Base-by-base conservation (phyloP, 2,329 filamentous ascomycete genomes). In the Aureobasidium sp. region DNA sequence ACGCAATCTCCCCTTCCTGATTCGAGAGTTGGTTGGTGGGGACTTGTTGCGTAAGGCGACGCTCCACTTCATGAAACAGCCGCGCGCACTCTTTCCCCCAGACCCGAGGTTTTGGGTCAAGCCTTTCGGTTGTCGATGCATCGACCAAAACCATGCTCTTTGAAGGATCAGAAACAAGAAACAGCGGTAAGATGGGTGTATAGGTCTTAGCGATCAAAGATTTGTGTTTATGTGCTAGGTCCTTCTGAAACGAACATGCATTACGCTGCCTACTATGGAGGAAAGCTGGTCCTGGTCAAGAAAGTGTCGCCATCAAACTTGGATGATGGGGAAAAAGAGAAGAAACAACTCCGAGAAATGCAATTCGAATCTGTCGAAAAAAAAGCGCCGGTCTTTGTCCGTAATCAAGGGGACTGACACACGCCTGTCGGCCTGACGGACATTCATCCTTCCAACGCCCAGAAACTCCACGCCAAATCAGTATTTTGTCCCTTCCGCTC, bases 391-490 rank as follows among this genome's bases (percentile, higher is more conserved):
- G 29, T 22, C 8, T 6, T 51, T 3, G 11, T 34, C 47, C 27
- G 34, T 34, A n/a, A 36, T 36, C 5, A 51, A 17, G 22, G 12
- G 47, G 15, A 51, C 29, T 44, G 22, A 31, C 8, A 55, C 37
- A 51, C 31, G 8, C 12, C 17, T 25, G 14, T 15, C 25, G 20
- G 36, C 37, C 22, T 52, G 34, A 27, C 49, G 27, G 20, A 52
- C 7, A 5, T 11, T 41, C 15, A 42, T 27, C 27, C 27, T 22
- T 44, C 22, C 52, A 57, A 48, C 29, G 8, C 42, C 55, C 42
- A 45, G 9, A 58, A 59, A 59, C 55, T 47, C 55, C 55, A 2
- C 55, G 55, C 55, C 55, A 59, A 59, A 48, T 48, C 42, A 59
- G 22, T 31, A 59, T 47, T 59, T 59, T 37, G 20, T n/a, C 42